A percentile compares a stretch with the other conserved stretches of the same genome.
Evolutionary conservation across 2,329 filamentous ascomycete genomes (phyloP).

Genomic region (Aspergillus arachidicola): DNA sequence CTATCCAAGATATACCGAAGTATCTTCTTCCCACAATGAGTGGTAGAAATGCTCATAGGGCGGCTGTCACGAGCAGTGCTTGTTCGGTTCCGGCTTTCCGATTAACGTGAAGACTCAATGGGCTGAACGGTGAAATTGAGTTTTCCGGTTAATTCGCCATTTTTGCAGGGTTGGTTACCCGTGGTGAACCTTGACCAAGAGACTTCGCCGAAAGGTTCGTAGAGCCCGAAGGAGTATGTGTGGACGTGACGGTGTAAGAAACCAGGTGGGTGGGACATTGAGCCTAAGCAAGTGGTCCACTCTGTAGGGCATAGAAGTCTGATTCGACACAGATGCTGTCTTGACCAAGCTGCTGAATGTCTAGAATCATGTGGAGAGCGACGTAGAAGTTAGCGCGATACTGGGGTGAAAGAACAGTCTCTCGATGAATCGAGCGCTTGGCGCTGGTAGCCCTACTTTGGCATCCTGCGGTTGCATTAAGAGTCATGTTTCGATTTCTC

Average conservation of each 20-base stretch:
- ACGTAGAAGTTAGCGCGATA: not conserved
- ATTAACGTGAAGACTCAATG: not conserved
- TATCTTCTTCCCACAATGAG: not conserved
- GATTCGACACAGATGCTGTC: not conserved
- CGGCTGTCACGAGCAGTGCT: not conserved
- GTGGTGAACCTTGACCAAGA: not conserved
- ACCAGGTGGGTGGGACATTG: not conserved
- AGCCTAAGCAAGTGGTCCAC: not conserved
- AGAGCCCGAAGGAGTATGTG: not conserved
- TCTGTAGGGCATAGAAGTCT: not conserved
- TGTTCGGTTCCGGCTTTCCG: not conserved
- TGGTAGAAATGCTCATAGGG: not conserved
- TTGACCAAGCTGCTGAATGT: not conserved
- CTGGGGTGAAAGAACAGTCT: not conserved
- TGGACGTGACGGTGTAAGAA: not conserved
- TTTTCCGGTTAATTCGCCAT: not conserved
- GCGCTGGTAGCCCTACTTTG: not conserved
- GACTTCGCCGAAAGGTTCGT: not conserved
- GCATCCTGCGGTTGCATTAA: not conserved
- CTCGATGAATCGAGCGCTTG: not conserved
- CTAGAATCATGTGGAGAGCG: not conserved
- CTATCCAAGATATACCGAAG: not conserved
- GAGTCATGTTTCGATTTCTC: not conserved
- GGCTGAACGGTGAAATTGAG: not conserved
- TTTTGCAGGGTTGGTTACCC: not conserved